Base-by-base conservation (phyloP, 2,329 filamentous ascomycete species). In the Cordyceps javanica region DNA sequence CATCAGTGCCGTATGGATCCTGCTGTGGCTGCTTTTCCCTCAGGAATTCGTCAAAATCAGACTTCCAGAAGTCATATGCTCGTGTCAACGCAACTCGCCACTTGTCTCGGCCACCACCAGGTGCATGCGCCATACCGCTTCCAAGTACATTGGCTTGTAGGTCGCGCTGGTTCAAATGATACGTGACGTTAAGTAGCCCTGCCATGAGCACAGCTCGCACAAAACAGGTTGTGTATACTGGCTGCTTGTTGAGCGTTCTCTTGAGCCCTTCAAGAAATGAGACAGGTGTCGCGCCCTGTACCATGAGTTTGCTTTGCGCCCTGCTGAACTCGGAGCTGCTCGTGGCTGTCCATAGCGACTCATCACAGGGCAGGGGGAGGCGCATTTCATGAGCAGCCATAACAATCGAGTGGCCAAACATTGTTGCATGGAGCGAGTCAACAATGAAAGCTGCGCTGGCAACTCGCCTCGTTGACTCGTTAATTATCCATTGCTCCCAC, bases 331-430 rank as follows among this genome's bases (percentile, higher is more conserved):
- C 94, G 1, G 87, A 84, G 55, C 90, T 90, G 69, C 87, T 96
- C 3, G 88, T 90, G 5, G 94, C 94, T 57, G 88, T 89, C 94
- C 94, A 99, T 11, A 97, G 75, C 4, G 88, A 85, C 69, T 97
- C 94, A 63, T 97, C 92, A 68, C 93, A 97, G 0, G 94, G 94
- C 44, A 99, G 74, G 0, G 91, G 90, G 9, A 97, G 79, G 51
- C 91, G 85, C 83, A 99, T 90, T 72, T 97, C 94, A 66, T 97
- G 92, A 2, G 92, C 91, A 8, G 96, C 91, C 93, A 97, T 97
- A 44, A 95, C 91, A 0, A 91, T 93, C 3, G 92, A 94, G 71
- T 97, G 94, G 0, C 93, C 94, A 71, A 97, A 97, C 89, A 99
- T 97, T 28, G 91, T 96, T 1, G 92, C 91, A 71, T 99, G 94